Evolutionary conservation across 2,329 filamentous ascomycete species (phyloP).

Genomic region (Cladobotryum protrusum): DNA sequence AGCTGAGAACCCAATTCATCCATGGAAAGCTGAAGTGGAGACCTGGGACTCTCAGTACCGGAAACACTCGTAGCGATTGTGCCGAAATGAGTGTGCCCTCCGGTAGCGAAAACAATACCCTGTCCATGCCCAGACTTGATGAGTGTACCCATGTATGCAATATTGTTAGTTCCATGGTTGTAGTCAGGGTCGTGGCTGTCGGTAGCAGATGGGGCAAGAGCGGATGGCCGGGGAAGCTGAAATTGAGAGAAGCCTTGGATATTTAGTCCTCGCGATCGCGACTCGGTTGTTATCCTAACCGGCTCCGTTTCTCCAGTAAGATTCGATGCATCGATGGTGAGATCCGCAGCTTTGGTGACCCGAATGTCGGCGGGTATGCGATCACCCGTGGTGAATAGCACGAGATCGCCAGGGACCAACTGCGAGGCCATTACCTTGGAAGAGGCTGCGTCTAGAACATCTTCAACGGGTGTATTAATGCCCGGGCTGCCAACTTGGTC

Average conservation of each 20-base stretch:
- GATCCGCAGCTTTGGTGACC: constrained; percentile 81
- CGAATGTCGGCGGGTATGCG: constrained; percentile 94
- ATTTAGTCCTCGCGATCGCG: constrained; percentile 30
- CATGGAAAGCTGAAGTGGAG: constrained; percentile 92
- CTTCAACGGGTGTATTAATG: constrained; percentile 54
- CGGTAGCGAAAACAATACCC: constrained; percentile 95
- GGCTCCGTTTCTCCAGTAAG: constrained; percentile 95
- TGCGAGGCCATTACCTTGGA: constrained; percentile 81
- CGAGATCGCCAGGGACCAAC: constrained; percentile 85
- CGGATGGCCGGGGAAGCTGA: constrained; percentile 33
- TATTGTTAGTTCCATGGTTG: constrained; percentile 74
- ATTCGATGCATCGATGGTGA: constrained; percentile 95
- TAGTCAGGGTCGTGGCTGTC: constrained; percentile 51
- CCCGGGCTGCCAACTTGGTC: constrained; percentile 39
- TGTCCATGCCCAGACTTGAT: constrained; percentile 93
- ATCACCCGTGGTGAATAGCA: constrained; percentile 91
- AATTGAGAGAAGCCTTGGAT: constrained; percentile 24
- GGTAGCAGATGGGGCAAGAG: constrained; percentile 30
- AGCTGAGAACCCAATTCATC: constrained; percentile 93
- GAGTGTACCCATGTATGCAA: constrained; percentile 96
- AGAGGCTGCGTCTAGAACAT: constrained; percentile 64
- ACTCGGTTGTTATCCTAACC: constrained; percentile 68
- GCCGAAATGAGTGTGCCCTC: constrained; percentile 88
- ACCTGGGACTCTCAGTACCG: constrained; percentile 90
- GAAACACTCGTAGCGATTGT: constrained; percentile 92